These are phyloP conservation scores for Talaromyces thailandensis DNA, from an alignment of 495 filamentous ascomycete species.

Conservation along the genomic window DNA sequence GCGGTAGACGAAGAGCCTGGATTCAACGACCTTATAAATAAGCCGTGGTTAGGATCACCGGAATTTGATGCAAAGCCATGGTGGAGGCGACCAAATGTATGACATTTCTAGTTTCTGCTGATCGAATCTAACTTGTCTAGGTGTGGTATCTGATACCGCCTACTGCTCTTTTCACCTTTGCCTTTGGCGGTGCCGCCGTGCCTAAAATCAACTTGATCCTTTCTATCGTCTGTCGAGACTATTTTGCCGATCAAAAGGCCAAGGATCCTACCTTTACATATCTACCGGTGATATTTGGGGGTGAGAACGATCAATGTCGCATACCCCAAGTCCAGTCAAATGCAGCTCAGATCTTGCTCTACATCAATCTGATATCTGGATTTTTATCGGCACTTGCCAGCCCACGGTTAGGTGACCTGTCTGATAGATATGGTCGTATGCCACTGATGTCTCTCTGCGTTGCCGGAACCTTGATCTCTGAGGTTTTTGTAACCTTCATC, in stretches of 20 bases:
- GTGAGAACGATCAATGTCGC: conserved; percentile 64
- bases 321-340: conserved; percentile 60
- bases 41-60: conserved; percentile 32
- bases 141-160: conserved; percentile 78
- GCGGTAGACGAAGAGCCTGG: conserved; percentile 8
- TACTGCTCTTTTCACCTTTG: conserved; percentile 67
- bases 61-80: conserved; percentile 60
- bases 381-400: conserved; percentile 64
- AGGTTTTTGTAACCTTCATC: conserved; percentile 67
- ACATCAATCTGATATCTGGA: conserved; percentile 61
- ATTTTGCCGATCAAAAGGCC: conserved; percentile 53
- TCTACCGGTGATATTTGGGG: conserved; percentile 55
- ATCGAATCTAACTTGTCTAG: conserved; percentile 31
- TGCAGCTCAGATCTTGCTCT: conserved; percentile 70
- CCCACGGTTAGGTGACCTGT: conserved; percentile 75
- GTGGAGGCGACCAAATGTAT: conserved; percentile 51
- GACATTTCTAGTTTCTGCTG: background rate
- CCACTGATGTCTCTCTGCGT: conserved; percentile 58
- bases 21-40: conserved; percentile 8
- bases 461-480: conserved; percentile 55
- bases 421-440: conserved; percentile 81
- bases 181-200: conserved; percentile 73
- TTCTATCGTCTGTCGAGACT: conserved; percentile 68
- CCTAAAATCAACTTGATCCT: conserved; percentile 76
- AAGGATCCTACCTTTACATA: conserved; percentile 51